Percentiles rank a stretch among this genome's conserved stretches.
Conservation (phyloP, 352 stramenopile genomes). For the Phytopythium ostracodes region DNA sequence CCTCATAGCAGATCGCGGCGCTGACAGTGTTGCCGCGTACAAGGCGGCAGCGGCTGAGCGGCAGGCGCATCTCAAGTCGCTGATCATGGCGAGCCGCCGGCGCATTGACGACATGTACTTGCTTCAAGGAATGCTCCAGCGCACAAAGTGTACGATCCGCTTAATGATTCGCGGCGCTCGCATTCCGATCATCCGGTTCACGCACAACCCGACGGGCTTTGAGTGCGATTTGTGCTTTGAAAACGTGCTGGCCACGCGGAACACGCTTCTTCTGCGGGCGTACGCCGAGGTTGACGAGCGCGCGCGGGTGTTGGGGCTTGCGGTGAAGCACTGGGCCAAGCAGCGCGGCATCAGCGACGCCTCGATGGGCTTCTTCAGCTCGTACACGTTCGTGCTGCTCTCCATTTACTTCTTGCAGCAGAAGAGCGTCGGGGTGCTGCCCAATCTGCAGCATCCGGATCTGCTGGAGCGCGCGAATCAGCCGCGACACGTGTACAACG, state of each 20-base stretch:
- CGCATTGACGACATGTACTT: slow-evolving; percentile 49
- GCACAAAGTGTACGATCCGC: slow-evolving; percentile 46
- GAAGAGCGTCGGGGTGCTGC: slow-evolving; percentile 78
- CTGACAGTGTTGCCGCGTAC: slow-evolving; percentile 10
- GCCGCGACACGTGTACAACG: slow-evolving; percentile 32
- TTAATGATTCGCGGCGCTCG: slow-evolving; percentile 68
- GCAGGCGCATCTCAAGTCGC: slow-evolving; percentile 25
- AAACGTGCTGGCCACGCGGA: slow-evolving; percentile 75
- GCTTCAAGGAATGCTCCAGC: slow-evolving; percentile 38
- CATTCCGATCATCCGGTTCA: slow-evolving; percentile 80
- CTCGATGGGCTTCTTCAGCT: slow-evolving; percentile 93
- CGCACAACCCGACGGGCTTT: slow-evolving; percentile 41
- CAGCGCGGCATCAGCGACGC: slow-evolving; percentile 95
- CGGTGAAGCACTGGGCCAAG: slow-evolving; percentile 99
- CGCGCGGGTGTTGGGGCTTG: slow-evolving; percentile 87
- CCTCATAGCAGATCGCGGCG: slow-evolving; percentile 2
- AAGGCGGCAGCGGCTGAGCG: slow-evolving; percentile 6
- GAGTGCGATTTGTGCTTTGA: slow-evolving; percentile 86
- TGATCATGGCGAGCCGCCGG: slow-evolving; percentile 31
- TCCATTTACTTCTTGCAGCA: slow-evolving; percentile 96
- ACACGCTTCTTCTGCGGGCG: slow-evolving; percentile 73
- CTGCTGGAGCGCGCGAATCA: slow-evolving; percentile 43
- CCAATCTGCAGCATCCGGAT: slow-evolving; percentile 90
- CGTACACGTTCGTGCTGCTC: slow-evolving; percentile 98
- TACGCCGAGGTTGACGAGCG: slow-evolving; percentile 78